These are phyloP conservation scores for Epichloe typhina DNA, from an alignment of 2,329 filamentous ascomycete genomes.

Conservation along the genomic window DNA sequence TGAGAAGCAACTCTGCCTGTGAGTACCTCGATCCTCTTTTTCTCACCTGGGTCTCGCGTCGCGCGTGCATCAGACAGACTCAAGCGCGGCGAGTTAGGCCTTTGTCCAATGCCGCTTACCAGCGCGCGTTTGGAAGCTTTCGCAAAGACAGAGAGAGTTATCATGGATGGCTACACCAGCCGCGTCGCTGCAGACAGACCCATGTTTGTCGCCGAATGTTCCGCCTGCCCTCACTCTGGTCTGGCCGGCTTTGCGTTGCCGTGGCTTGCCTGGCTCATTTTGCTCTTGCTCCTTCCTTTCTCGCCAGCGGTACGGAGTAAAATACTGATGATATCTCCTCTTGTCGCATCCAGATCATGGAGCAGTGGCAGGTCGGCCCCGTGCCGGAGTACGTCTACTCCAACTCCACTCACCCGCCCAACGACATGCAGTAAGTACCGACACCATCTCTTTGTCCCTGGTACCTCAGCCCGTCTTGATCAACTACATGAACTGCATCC, in stretches of 20 bases:
- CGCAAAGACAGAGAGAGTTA: slow-evolving; percentile 2
- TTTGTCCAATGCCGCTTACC: slow-evolving; percentile 4
- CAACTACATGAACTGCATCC: slow-evolving; percentile 3
- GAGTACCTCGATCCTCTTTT: slow-evolving; percentile 17
- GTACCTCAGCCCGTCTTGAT: slow-evolving; percentile 12
- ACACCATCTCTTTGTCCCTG: slow-evolving; percentile 20
- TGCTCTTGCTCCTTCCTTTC: slow-evolving; percentile 5
- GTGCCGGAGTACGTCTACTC: slow-evolving; percentile 47
- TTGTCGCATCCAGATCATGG: slow-evolving; percentile 34
- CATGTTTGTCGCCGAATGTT: slow-evolving; percentile 7
- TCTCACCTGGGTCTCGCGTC: slow-evolving; percentile 6
- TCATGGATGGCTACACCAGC: slow-evolving; percentile 9
- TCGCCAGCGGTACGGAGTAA: slow-evolving; percentile 4
- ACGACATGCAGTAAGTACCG: slow-evolving; percentile 45
- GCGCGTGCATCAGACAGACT: not conserved
- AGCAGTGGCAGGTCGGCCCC: slow-evolving; percentile 49
- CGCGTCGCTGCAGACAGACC: slow-evolving; percentile 11
- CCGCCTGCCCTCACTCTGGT: slow-evolving; percentile 6
- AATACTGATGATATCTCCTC: slow-evolving; percentile 13
- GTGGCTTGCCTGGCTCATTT: slow-evolving; percentile 3
- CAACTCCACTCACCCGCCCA: slow-evolving; percentile 39
- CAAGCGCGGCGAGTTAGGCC: not conserved
- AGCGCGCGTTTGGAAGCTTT: slow-evolving; percentile 8
- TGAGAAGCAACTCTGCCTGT: slow-evolving; percentile 20
- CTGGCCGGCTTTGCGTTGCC: slow-evolving; percentile 4